phyloP scores from a whole-genome alignment of 2,329 filamentous ascomycete species.

The Nigrospora osmanthi region DNA sequence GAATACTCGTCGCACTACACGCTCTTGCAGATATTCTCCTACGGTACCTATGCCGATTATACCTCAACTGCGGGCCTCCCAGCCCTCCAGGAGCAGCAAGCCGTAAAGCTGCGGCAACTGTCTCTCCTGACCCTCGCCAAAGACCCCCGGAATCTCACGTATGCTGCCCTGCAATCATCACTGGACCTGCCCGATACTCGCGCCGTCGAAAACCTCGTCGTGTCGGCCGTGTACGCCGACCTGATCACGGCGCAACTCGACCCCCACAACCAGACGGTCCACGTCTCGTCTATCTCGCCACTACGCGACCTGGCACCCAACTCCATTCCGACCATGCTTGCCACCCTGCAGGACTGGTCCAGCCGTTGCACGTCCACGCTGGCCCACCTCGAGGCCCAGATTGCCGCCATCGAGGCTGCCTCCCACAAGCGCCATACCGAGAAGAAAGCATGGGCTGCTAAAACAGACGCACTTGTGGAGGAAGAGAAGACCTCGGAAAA shows the following conservation, averaged over 20 bases:
- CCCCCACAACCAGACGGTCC: slow-evolving; percentile 64
- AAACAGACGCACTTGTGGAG: slow-evolving; percentile 40
- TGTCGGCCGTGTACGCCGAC: slow-evolving; percentile 78
- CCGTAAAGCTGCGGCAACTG: slow-evolving; percentile 81
- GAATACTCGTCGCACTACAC: slow-evolving; percentile 59
- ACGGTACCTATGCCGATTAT: slow-evolving; percentile 83
- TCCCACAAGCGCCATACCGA: slow-evolving; percentile 47
- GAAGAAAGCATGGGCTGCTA: slow-evolving; percentile 36
- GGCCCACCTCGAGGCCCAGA: slow-evolving; percentile 66
- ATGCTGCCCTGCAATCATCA: slow-evolving; percentile 56
- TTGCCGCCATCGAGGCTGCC: slow-evolving; percentile 53
- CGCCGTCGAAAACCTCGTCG: slow-evolving; percentile 79
- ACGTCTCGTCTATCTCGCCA: slow-evolving; percentile 73
- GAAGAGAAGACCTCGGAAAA: slow-evolving; percentile 26
- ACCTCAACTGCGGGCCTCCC: slow-evolving; percentile 51
- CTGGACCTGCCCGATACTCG: slow-evolving; percentile 61
- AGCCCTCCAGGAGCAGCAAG: slow-evolving; percentile 62
- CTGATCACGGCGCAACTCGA: slow-evolving; percentile 79
- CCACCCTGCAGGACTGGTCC: slow-evolving; percentile 66
- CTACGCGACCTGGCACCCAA: slow-evolving; percentile 78
- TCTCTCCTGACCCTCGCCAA: slow-evolving; percentile 76
- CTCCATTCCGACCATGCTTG: slow-evolving; percentile 60
- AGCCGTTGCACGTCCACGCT: slow-evolving; percentile 70
- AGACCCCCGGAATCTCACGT: slow-evolving; percentile 61
- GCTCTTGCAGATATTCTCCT: slow-evolving; percentile 82